A percentile compares a stretch with the other conserved stretches of the same genome.
Evolutionary conservation across 768 basidiomycete species (phyloP).

Genomic region (Lactifluus volemus): DNA sequence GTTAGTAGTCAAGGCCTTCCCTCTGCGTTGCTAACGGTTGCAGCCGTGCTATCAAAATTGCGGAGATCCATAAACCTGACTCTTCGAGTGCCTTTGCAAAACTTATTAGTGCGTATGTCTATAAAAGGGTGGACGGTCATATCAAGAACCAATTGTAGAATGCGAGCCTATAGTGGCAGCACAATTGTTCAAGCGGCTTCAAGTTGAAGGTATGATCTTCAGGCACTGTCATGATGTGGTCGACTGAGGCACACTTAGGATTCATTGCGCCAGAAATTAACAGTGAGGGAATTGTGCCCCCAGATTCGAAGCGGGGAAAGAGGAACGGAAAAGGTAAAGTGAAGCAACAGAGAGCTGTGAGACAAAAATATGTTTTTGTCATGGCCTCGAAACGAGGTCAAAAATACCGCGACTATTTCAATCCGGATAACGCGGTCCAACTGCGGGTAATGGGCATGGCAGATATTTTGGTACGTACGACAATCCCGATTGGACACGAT

Average conservation of each 20-base stretch:
- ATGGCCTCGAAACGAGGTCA: constrained; percentile 33
- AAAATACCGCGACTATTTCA: constrained; percentile 62
- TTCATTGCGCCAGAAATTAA: constrained; percentile 46
- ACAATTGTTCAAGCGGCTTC: constrained; percentile 59
- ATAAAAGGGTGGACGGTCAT: background rate
- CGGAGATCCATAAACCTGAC: constrained; percentile 40
- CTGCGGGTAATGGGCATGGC: constrained; percentile 51
- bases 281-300: constrained; percentile 34
- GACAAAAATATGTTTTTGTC: constrained; percentile 51
- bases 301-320: constrained; percentile 31
- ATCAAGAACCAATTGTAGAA: constrained; percentile 29
- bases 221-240: background rate
- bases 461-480: constrained; percentile 39
- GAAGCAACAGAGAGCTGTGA: constrained; percentile 45
- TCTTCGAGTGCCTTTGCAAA: constrained; percentile 46
- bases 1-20: constrained; percentile 27
- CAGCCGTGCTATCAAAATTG: constrained; percentile 64
- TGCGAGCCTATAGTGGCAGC: constrained; percentile 46
- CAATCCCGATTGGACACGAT: background rate
- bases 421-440: constrained; percentile 50
- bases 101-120: constrained; percentile 42
- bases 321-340: constrained; percentile 22
- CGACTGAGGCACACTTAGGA: constrained; percentile 29
- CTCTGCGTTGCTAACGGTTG: background rate
- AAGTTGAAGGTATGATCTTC: constrained; percentile 49